Evolutionary conservation across 805 yeast species (phyloP), one percentile per base, ranked within the genome.

Genomic region (Wickerhamomyces mucosus): DNA sequence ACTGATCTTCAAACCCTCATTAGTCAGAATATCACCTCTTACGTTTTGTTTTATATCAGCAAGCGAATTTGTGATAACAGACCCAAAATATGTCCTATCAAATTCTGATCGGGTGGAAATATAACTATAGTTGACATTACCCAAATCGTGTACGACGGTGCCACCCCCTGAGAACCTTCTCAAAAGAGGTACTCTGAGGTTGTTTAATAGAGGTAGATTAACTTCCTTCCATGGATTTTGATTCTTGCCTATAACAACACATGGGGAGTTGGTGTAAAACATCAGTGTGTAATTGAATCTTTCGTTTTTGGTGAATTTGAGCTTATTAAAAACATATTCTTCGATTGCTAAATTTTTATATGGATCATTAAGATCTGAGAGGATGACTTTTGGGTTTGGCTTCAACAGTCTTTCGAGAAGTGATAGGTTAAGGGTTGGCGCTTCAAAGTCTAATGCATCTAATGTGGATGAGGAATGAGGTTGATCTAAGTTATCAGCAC

Each of bases 91-190:
- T 3, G 33, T 59, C 41, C 94, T 49, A 57, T 69, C 63, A 50
- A 92, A 92, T 3, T 66, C 67, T 10, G 64, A 67, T 38, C 82
- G 69, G 4, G 82, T 64, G 8, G 82, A 74, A 61, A 89, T 75
- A 46, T 72, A 85, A 5, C 94, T 78, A 55, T 78, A 92, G 50
- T 92, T 92, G 14, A 78, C 75, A 46, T 92, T 92, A 0, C 96
- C 95, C 5, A 65, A 41, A 54, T 89, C 98, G 52, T 92, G 99
- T 9, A 86, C 95, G 1, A 92, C 99, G 0, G 96, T 75, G 0
- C 99, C 99, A 2, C 99, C 99, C 0, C 99, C 99, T 7, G 92
- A 78, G 29, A 69, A 61, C 34, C 99, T 63, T 43, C 99, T 63
- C 6, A 92, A 50, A 7, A 88, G 48, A 0, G 94, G 89, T 17